Percentiles rank a stretch among this genome's conserved stretches.
Evolutionary conservation across 352 stramenopile species (phyloP).

Genomic region (Pythium aristosporum): DNA sequence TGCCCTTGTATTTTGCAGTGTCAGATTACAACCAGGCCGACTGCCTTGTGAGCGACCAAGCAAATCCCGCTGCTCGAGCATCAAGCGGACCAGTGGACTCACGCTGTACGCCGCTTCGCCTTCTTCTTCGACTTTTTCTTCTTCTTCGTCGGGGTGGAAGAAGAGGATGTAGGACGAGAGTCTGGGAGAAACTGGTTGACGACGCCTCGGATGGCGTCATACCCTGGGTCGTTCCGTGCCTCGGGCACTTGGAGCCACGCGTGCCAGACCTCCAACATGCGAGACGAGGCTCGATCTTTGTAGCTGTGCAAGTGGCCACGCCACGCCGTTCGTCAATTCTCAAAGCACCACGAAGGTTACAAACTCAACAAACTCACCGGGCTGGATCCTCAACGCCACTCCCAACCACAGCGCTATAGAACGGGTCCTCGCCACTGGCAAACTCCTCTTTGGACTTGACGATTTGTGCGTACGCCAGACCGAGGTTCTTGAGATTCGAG

Average conservation of each 20-base stretch:
- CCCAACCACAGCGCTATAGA: constrained; percentile 51
- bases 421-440: constrained; percentile 33
- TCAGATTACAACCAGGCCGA: too few species aligned
- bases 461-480: constrained; percentile 93
- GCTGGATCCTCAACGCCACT: constrained; percentile 33
- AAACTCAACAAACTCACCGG: constrained; percentile 35
- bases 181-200: constrained; percentile 49
- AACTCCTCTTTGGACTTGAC: constrained; percentile 78
- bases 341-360: not conserved
- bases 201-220: constrained; percentile 45
- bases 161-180: not conserved
- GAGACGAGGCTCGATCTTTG: constrained; percentile 61
- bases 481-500: constrained; percentile 91
- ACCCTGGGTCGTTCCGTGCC: constrained; percentile 48
- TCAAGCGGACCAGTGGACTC: not conserved
- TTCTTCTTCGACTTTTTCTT: constrained; percentile 16
- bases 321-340: not conserved
- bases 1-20: too few species aligned
- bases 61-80: not conserved
- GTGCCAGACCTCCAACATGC: constrained; percentile 74
- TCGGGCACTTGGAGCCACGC: constrained; percentile 53
- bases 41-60: not conserved
- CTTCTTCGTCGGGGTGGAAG: constrained; percentile 1
- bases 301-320: constrained; percentile 34
- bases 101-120: too few species aligned